A percentile compares a stretch with the other conserved stretches of the same genome.
Evolutionary conservation across 108 stramenopile species (phyloP).

Genomic region (Schizochytrium sp.): DNA sequence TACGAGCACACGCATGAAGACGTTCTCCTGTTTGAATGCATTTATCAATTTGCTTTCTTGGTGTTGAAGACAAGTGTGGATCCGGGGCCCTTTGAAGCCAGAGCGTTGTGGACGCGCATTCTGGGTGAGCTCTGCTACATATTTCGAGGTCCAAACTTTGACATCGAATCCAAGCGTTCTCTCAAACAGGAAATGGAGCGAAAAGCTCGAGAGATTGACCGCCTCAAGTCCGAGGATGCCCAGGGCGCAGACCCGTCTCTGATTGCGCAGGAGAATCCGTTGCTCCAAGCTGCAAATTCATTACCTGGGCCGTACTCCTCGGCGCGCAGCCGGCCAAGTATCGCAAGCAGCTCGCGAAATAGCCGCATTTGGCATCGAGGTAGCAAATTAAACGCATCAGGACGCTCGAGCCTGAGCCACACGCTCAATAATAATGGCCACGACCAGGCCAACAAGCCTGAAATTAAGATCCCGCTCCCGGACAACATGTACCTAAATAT

Average conservation of each 20-base stretch:
- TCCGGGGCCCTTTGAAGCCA: background rate
- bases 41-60: background rate
- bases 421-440: no score
- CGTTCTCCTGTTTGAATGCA: background rate
- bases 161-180: background rate
- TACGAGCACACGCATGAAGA: background rate
- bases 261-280: no score
- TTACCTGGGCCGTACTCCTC: background rate
- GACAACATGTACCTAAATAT: no score
- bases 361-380: background rate
- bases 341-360: background rate
- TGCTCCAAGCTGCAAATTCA: no score
- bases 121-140: constrained; percentile 1
- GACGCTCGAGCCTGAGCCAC: background rate
- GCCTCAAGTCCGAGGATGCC: background rate
- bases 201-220: background rate
- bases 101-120: background rate
- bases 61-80: background rate
- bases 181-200: background rate
- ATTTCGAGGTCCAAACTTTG: background rate
- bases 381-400: background rate
- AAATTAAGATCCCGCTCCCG: no score
- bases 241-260: background rate
- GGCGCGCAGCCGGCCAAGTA: background rate
- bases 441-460: no score